Evolutionary conservation across 202 grass and related monocot genomes (phyloP).

Genomic region (Zizania palustris): DNA sequence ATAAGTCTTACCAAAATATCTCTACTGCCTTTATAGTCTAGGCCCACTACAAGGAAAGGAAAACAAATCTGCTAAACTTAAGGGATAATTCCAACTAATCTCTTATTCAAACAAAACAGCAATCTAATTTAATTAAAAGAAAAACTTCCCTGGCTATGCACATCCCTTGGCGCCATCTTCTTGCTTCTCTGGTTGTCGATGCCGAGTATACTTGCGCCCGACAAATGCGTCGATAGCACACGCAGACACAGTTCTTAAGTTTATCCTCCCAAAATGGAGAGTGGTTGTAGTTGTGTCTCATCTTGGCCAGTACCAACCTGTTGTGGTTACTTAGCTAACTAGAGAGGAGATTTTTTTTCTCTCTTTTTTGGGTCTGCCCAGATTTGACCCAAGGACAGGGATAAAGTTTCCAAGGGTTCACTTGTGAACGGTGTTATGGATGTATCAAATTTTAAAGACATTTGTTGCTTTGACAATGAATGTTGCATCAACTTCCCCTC

Average conservation of each 20-base stretch:
- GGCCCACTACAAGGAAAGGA: too few relatives aligned
- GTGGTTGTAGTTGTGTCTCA: constrained; percentile 10
- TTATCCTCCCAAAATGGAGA: constrained; percentile 11
- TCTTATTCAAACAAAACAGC: too few relatives aligned
- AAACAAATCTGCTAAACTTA: too few relatives aligned
- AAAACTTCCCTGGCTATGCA: too few relatives aligned
- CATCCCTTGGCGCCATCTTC: too few relatives aligned
- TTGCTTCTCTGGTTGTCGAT: too few relatives aligned
- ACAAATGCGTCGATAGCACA: too few relatives aligned
- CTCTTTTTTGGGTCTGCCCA: constrained; percentile 30
- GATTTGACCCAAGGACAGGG: constrained; percentile 44
- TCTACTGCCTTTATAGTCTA: too few relatives aligned
- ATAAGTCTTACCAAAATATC: too few relatives aligned
- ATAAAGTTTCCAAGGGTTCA: constrained; percentile 50
- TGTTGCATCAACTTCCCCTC: constrained; percentile 84
- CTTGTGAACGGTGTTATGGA: constrained; percentile 44
- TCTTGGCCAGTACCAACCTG: constrained; percentile 9
- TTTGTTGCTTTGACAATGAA: constrained; percentile 94
- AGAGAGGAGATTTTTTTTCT: constrained; percentile 17
- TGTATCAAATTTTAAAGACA: constrained; percentile 59
- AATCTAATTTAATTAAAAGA: too few relatives aligned
- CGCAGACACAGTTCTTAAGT: not conserved
- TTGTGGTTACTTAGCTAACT: constrained; percentile 20
- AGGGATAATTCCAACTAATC: too few relatives aligned
- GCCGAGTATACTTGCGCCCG: too few relatives aligned